Evolutionary conservation across 148 eudicot species (phyloP), one percentile per base, ranked within the genome.

Genomic region (Beta vulgaris): DNA sequence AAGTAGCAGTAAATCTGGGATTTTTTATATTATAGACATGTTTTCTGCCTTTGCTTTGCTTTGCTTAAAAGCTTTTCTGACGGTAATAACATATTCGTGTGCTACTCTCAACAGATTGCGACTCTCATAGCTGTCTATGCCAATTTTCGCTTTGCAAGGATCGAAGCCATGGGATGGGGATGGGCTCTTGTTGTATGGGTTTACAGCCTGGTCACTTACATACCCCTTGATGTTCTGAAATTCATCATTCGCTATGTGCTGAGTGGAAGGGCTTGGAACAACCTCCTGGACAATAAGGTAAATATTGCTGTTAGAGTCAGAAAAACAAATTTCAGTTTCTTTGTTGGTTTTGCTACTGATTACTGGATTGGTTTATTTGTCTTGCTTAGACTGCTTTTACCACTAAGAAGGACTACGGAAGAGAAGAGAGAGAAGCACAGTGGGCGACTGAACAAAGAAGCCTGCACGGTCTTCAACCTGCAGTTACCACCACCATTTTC

Each of bases 381-480:
- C 7, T 64, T 19, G 23, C 46, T 34, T 53, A 89, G 92, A 89
- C 92, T 54, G 90, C 92, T 21, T 89, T 89, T 55, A 89, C 92
- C 4, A 87, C 92, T 2, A 89, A 89, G 86, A 83, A 79, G n/a
- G 86, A 89, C 73, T 89, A 89, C 19, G 92, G 92, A 23, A 89
- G 77, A 80, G 90, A 82, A 77, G 90, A 89, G 65, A 86, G 91
- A 43, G 92, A 87, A 73, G 92, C 92, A 62, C 90, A 88, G 55
- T 88, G 92, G 92, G 92, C 90, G 36, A 46, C 90, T 31, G 92
- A 88, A 19, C 92, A 89, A 57, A 87, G 92, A 78, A 85, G 87
- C 26, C 54, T 83, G 60, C 90, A 87, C 44, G 92, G 92, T 2
- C 92, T 89, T 40, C 92, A 88, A 11, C 86, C 92, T 68, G 88